Evolutionary conservation across 164 flowering plant species (phyloP).

Genomic region (Nymphaea colorata): DNA sequence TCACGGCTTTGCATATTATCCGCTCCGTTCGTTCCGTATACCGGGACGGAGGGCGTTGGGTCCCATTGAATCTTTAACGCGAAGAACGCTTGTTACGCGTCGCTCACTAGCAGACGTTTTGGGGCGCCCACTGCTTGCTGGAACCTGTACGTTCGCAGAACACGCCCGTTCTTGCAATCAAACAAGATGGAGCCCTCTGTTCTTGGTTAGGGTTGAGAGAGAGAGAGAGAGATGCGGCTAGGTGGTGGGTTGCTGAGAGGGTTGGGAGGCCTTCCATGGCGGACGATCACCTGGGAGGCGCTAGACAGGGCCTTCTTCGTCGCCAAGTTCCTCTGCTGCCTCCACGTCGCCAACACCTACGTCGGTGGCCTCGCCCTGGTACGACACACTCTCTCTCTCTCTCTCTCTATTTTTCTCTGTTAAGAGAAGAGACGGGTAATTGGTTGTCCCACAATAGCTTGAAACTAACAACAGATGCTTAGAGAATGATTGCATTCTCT

Average conservation of each 20-base stretch:
- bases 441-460: background rate
- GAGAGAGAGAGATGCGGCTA: background rate
- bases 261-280: slow-evolving; percentile 7
- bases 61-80: too few relatives aligned
- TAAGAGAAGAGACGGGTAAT: background rate
- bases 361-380: slow-evolving; percentile 31
- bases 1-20: too few relatives aligned
- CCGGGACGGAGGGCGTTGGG: too few relatives aligned
- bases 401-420: background rate
- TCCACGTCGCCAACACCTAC: slow-evolving; percentile 50
- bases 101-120: too few relatives aligned
- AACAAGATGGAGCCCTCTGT: background rate
- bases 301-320: slow-evolving; percentile 9
- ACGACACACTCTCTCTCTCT: background rate
- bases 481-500: background rate
- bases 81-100: too few relatives aligned
- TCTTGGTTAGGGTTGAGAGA: background rate
- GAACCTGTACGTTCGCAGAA: too few relatives aligned
- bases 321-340: slow-evolving; percentile 32
- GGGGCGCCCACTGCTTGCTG: too few relatives aligned
- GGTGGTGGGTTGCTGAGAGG: slow-evolving; percentile 6
- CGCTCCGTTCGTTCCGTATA: too few relatives aligned
- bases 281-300: slow-evolving; percentile 33
- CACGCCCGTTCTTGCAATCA: too few relatives aligned
- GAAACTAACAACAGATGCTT: background rate